phyloP scores from a whole-genome alignment of 23 red algal genomes.

The Gracilaria caudata region DNA sequence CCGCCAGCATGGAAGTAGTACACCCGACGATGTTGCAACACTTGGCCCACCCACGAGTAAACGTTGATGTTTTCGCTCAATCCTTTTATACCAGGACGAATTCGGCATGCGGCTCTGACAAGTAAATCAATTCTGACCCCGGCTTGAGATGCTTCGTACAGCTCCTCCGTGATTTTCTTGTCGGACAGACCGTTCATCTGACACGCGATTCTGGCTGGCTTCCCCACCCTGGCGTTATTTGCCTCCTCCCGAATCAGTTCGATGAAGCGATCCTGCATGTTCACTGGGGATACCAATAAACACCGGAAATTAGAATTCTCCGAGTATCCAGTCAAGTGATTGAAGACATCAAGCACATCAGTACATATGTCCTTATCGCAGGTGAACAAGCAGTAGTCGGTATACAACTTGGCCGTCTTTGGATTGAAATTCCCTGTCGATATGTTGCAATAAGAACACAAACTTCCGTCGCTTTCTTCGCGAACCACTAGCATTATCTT shows the following conservation, averaged over 20 bases:
- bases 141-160: constrained; percentile 89
- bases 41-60: constrained; percentile 84
- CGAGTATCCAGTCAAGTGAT: constrained; percentile 85
- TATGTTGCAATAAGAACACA: constrained; percentile 83
- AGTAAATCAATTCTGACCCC: constrained; percentile 92
- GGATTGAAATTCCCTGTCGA: constrained; percentile 98
- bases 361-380: constrained; percentile 84
- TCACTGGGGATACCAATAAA: constrained; percentile 88
- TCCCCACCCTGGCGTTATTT: constrained; percentile 79
- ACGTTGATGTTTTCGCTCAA: constrained; percentile 91
- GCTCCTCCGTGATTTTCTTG: constrained; percentile 67
- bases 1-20: constrained; percentile 90
- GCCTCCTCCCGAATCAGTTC: constrained; percentile 83
- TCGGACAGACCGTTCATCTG: constrained; percentile 97
- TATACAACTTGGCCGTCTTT: constrained; percentile 92
- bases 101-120: constrained; percentile 79
- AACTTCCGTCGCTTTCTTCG: constrained; percentile 74
- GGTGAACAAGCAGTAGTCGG: constrained; percentile 86
- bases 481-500: constrained; percentile 94
- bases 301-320: constrained; percentile 69
- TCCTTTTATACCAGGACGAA: constrained; percentile 89
- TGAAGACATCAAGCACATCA: constrained; percentile 95
- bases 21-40: constrained; percentile 89
- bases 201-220: constrained; percentile 78
- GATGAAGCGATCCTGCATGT: constrained; percentile 85